Evolutionary conservation across 345 rosid species (phyloP).

Genomic region (Melaleuca quinquenervia): DNA sequence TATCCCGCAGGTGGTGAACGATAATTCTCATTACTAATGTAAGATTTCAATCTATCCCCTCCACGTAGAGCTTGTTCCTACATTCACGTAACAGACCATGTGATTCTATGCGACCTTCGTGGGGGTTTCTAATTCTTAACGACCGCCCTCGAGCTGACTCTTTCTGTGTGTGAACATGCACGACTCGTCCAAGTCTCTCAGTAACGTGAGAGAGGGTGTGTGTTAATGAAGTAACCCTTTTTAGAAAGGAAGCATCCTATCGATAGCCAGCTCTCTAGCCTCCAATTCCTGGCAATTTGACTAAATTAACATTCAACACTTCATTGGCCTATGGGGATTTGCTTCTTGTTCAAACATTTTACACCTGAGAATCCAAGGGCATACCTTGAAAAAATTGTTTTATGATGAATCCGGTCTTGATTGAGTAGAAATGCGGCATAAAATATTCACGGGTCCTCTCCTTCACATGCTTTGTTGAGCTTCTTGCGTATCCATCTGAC

Average conservation of each 20-base stretch:
- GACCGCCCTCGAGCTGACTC: not conserved
- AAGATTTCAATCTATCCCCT: not conserved
- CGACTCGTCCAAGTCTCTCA: not conserved
- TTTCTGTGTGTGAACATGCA: not conserved
- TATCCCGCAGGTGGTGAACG: not conserved
- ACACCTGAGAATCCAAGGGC: not conserved
- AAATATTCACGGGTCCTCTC: not conserved
- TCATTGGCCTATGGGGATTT: not conserved
- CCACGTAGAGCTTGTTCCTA: not conserved
- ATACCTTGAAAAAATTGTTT: not conserved
- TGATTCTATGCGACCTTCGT: not conserved
- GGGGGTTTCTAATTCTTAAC: not conserved
- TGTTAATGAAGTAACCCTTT: not conserved
- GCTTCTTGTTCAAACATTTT: not conserved
- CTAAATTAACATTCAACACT: not conserved
- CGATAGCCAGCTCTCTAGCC: not conserved
- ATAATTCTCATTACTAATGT: not conserved
- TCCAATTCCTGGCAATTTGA: not conserved
- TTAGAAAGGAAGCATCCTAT: not conserved
- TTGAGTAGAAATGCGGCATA: not conserved
- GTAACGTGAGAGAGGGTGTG: not conserved
- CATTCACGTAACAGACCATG: not conserved
- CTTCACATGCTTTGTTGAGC: not conserved
- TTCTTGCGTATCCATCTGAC: not conserved
- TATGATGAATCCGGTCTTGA: not conserved